Evolutionary conservation across 1,284 basidiomycete species (phyloP).

Genomic region (Austroboletus niveus): DNA sequence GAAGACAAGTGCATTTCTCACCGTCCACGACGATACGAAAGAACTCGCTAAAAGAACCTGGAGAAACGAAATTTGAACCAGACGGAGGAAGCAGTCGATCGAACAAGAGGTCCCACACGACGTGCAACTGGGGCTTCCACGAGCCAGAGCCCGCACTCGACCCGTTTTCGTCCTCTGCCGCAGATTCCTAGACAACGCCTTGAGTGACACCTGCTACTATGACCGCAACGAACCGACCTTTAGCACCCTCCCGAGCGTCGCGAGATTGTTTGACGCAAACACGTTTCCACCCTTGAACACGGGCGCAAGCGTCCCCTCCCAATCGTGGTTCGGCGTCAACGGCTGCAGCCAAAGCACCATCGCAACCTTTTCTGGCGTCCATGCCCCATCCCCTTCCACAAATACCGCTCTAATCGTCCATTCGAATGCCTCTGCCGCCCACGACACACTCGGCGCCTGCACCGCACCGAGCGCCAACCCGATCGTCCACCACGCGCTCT

Average conservation of each 20-base stretch:
- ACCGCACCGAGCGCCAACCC: slow-evolving; percentile 63
- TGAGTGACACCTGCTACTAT: slow-evolving; percentile 2
- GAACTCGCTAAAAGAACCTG: slow-evolving; percentile 84
- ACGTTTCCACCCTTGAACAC: slow-evolving; percentile 75
- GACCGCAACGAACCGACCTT: slow-evolving; percentile 50
- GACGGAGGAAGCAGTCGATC: slow-evolving; percentile 66
- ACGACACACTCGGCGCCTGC: slow-evolving; percentile 54
- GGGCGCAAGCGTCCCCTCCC: slow-evolving; percentile 68
- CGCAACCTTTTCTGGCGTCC: slow-evolving; percentile 90
- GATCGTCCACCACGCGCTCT: slow-evolving; percentile 89
- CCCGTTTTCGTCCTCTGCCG: slow-evolving; percentile 52
- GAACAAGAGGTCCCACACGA: slow-evolving; percentile 86
- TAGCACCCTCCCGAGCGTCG: slow-evolving; percentile 73
- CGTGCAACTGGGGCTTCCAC: slow-evolving; percentile 92
- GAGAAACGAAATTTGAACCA: slow-evolving; percentile 37
- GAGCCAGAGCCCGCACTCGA: slow-evolving; percentile 51
- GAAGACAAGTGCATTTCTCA: slow-evolving; percentile 33
- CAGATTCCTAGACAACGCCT: slow-evolving; percentile 48
- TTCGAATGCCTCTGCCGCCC: slow-evolving; percentile 70
- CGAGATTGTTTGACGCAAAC: slow-evolving; percentile 70
- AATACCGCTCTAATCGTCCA: slow-evolving; percentile 54
- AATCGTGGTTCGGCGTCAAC: slow-evolving; percentile 59
- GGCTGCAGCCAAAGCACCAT: slow-evolving; percentile 71
- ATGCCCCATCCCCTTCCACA: slow-evolving; percentile 29
- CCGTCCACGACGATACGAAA: slow-evolving; percentile 90